Conservation (phyloP, 2,329 filamentous ascomycete genomes). For the Paramyrothecium roridum region DNA sequence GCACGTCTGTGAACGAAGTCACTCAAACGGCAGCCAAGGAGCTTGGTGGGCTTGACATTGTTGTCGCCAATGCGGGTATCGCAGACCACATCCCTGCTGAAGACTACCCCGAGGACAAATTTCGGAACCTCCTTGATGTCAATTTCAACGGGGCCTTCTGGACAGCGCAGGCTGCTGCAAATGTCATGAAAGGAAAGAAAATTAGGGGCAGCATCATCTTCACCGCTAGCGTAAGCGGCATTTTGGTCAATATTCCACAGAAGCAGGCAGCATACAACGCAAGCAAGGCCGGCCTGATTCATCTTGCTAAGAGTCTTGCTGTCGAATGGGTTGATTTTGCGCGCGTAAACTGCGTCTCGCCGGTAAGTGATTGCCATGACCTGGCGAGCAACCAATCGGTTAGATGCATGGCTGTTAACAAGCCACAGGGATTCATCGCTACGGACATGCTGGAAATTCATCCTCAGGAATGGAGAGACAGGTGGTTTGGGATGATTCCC, state of each 20-base stretch:
- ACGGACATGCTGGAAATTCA: constrained; percentile 66
- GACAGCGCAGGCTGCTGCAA: constrained; percentile 37
- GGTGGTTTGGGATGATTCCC: constrained; percentile 71
- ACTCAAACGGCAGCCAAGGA: constrained; percentile 27
- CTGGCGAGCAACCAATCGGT: too few relatives aligned
- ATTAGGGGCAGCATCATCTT: constrained; percentile 50
- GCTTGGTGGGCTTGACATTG: constrained; percentile 33
- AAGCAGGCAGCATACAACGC: constrained; percentile 66
- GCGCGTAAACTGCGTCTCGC: constrained; percentile 62
- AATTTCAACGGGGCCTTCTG: constrained; percentile 40
- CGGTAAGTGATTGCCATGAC: too few relatives aligned
- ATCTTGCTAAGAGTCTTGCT: constrained; percentile 45
- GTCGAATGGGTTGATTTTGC: constrained; percentile 70
- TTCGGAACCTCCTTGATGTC: constrained; percentile 32
- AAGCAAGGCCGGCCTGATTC: constrained; percentile 54
- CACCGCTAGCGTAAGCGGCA: constrained; percentile 67
- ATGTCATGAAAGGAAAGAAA: constrained; percentile 28
- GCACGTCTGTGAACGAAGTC: constrained; percentile 20
- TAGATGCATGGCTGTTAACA: too few relatives aligned
- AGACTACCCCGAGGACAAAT: constrained; percentile 36
- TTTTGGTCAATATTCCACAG: constrained; percentile 69
- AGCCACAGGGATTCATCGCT: constrained; percentile 65
- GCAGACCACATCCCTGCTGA: constrained; percentile 29
- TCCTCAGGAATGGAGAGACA: constrained; percentile 65
- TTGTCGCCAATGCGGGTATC: constrained; percentile 40